Conservation (phyloP, 352 stramenopile genomes). For the Phytophthora ohioensis region DNA sequence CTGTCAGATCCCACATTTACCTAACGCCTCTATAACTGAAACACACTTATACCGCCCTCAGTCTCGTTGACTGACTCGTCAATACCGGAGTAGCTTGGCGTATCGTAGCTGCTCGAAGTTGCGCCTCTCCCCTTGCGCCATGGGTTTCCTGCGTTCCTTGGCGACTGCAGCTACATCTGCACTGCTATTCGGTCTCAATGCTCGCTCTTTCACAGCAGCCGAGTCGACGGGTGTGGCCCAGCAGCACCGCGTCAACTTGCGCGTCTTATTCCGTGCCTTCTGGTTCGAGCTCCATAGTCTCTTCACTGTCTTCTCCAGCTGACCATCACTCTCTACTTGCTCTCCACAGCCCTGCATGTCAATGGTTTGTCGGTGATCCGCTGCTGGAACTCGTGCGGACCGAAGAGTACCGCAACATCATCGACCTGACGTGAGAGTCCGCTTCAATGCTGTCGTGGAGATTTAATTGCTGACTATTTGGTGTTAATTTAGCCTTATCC, state of each 20-base stretch:
- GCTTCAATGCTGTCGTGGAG: background rate
- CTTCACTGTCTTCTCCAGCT: background rate
- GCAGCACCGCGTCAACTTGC: slow-evolving; percentile 62
- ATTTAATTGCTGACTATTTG: slow-evolving; percentile 11
- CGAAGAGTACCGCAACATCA: slow-evolving; percentile 76
- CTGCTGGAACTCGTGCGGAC: slow-evolving; percentile 75
- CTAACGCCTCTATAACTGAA: too few species aligned
- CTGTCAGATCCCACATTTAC: background rate
- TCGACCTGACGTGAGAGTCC: slow-evolving; percentile 62
- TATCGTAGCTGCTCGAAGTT: slow-evolving; percentile 21
- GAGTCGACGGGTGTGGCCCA: slow-evolving; percentile 29
- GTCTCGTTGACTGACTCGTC: slow-evolving; percentile 13
- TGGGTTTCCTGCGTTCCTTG: slow-evolving; percentile 34
- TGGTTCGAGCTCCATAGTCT: slow-evolving; percentile 49
- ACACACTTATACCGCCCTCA: background rate
- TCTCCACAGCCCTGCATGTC: slow-evolving; percentile 68
- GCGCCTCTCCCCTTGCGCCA: slow-evolving; percentile 21
- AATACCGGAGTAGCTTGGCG: background rate
- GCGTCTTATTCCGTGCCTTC: slow-evolving; percentile 80
- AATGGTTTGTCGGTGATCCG: slow-evolving; percentile 83
- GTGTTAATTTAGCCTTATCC: slow-evolving; percentile 57
- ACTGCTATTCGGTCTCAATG: slow-evolving; percentile 32
- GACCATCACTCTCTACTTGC: slow-evolving; percentile 11
- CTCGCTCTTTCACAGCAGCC: slow-evolving; percentile 9
- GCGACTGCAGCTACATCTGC: slow-evolving; percentile 29